Evolutionary conservation across 768 basidiomycete species (phyloP), one percentile per base, ranked within the genome.

Genomic region (Amyloporia xantha): DNA sequence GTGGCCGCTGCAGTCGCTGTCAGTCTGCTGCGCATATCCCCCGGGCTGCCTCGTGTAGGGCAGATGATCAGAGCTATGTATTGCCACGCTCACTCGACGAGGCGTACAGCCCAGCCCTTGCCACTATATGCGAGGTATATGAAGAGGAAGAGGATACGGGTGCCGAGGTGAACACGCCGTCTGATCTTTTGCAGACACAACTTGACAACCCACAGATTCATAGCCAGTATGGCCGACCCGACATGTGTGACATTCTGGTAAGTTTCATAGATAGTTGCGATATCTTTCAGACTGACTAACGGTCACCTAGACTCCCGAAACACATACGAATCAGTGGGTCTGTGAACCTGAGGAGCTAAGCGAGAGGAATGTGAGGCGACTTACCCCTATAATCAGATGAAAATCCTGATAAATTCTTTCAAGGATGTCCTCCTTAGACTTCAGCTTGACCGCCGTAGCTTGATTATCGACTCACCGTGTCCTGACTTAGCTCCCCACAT

Each of bases 401-500:
- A 35, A 35, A 35, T 9, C n/a, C 33, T 35, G n/a, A 35, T 35
- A 20, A 11, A 11, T 10, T 40, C 28, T 23, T 33, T 25, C 30
- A n/a, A 60, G 57, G 56, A 58, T 7, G 33, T 54, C 15, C 53
- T 64, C 20, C 53, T 50, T 3, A 39, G 26, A 20, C 46, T 60
- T 20, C 54, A 51, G 19, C 44, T 43, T 10, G 54, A 59, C 17
- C 43, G 51, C 6, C 57, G 61, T 11, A 72, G 72, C 50, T 62
- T 78, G 11, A 68, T 78, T 20, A 50, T 78, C 11, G 74, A 77
- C 48, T 78, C 76, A 20, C 48, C 58, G 17, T 47, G 48, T 47
- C 74, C 75, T 5, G 52, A 69, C 5, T 33, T 64, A 5, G 59
- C 68, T 1, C 79, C 79, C 0, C 76, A 77, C 59, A 75, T 82